A percentile compares a stretch with the other conserved stretches of the same genome.
phyloP scores from a whole-genome alignment of 495 filamentous ascomycete species.

The Talaromyces liani region DNA sequence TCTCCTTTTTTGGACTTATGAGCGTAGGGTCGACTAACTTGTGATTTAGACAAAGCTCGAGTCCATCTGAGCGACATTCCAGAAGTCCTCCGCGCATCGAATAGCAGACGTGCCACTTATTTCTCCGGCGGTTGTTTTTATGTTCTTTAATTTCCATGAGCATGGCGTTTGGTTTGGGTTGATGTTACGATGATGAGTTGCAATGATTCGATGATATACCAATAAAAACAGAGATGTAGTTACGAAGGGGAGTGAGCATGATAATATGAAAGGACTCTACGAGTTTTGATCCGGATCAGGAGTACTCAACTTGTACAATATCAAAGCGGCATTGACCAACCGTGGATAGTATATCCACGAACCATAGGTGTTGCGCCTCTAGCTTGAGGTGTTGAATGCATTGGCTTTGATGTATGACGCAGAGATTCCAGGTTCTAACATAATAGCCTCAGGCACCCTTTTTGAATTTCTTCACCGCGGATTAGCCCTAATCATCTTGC shows the following conservation, averaged over 20 bases:
- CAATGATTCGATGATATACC: background rate
- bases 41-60: conserved; percentile 22
- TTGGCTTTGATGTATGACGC: no score
- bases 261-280: background rate
- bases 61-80: conserved; percentile 32
- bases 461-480: no score
- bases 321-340: no score
- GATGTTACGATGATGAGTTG: background rate
- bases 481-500: no score
- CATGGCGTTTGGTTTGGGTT: background rate
- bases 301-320: no score
- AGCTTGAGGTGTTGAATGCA: no score
- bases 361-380: no score
- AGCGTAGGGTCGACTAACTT: background rate
- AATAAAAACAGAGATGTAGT: background rate
- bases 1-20: conserved; percentile 5
- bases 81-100: conserved; percentile 40
- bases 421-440: no score
- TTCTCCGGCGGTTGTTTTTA: background rate
- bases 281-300: no score
- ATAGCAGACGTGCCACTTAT: conserved; percentile 6
- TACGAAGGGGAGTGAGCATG: background rate
- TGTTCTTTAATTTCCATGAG: background rate
- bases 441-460: no score
- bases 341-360: no score